Conservation (phyloP, 192 early-diverging fungal genomes). For the Coemansia sp. region DNA sequence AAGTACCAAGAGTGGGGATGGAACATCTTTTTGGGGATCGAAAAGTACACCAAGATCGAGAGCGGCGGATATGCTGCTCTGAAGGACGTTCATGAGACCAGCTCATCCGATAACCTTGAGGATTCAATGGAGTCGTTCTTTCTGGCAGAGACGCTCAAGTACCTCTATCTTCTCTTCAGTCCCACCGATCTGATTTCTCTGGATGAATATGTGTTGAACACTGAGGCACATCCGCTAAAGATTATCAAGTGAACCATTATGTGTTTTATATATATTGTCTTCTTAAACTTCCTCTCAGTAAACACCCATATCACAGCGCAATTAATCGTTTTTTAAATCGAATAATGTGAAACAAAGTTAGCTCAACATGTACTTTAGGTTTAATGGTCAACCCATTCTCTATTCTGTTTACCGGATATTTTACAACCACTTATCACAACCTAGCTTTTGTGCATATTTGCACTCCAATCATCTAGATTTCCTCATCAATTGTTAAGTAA, state of each 20-base stretch:
- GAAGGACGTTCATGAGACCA: constrained; percentile 13
- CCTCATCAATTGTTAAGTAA: no score
- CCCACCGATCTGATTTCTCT: constrained; percentile 64
- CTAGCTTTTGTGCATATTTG: no score
- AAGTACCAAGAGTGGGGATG: constrained; percentile 80
- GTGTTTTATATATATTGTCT: no score
- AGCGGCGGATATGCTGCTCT: constrained; percentile 61
- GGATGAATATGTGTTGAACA: constrained; percentile 89
- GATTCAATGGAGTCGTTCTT: constrained; percentile 80
- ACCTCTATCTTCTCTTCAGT: constrained; percentile 88
- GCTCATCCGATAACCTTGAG: not conserved
- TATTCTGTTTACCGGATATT: no score
- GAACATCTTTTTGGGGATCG: constrained; percentile 85
- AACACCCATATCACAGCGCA: no score
- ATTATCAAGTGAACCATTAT: constrained; percentile 31
- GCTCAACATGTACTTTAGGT: no score
- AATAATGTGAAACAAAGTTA: no score
- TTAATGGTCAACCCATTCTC: no score
- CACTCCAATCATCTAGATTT: no score
- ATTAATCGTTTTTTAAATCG: no score
- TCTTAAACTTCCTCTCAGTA: not conserved
- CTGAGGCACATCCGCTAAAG: constrained; percentile 87
- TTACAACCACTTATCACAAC: no score
- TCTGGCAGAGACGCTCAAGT: constrained; percentile 94
- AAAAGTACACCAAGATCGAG: constrained; percentile 68